Conservation (phyloP, 129 eudicot species). For the Helianthus tuberosus region DNA sequence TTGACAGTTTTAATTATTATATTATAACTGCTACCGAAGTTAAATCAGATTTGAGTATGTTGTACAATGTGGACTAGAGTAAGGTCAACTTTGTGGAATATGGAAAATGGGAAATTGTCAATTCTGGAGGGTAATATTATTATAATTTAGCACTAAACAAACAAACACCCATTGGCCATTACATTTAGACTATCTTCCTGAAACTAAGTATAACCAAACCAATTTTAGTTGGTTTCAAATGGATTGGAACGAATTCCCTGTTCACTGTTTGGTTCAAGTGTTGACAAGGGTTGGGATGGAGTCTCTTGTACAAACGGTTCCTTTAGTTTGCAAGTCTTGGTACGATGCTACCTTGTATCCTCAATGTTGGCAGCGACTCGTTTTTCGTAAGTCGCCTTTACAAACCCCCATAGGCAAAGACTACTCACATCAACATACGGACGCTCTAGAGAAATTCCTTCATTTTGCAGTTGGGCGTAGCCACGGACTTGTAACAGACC, state of each 20-base stretch:
- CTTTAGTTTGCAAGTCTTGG: conserved; percentile 34
- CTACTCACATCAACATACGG: not conserved
- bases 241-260: conserved; percentile 27
- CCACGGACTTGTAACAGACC: conserved; percentile 19
- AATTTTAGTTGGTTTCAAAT: too few relatives aligned
- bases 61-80: too few relatives aligned
- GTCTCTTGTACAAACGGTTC: conserved; percentile 14
- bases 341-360: conserved; percentile 24
- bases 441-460: conserved; percentile 15
- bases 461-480: conserved; percentile 20
- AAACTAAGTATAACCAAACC: too few relatives aligned
- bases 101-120: too few relatives aligned
- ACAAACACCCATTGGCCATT: too few relatives aligned
- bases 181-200: too few relatives aligned
- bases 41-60: too few relatives aligned
- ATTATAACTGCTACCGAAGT: too few relatives aligned
- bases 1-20: too few relatives aligned
- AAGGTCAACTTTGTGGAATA: too few relatives aligned
- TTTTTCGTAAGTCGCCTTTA: conserved; percentile 10
- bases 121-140: too few relatives aligned
- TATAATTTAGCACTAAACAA: too few relatives aligned
- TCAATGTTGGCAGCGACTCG: conserved; percentile 26
- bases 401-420: not conserved
- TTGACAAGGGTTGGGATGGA: conserved; percentile 26
- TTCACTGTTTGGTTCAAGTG: conserved; percentile 18